Base-by-base conservation (phyloP, 148 eudicot species). In the Drosera capensis region DNA sequence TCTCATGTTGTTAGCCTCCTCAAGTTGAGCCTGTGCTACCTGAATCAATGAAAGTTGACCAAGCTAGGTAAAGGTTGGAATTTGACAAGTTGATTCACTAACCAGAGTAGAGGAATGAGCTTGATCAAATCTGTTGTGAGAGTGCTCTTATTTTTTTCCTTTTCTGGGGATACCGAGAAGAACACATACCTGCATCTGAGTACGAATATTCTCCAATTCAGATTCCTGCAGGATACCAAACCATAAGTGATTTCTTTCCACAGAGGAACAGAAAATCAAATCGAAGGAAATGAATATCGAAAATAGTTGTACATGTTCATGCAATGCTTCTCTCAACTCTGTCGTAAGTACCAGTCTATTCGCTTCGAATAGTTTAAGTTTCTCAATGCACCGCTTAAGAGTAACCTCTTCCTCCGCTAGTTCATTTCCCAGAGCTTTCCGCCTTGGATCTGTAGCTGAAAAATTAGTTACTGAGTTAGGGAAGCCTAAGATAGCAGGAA, bases 181-280 rank as follows among this genome's bases (percentile, higher is more conserved):
- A 51, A 46, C 8, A 45, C 42, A 50, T 40, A 88, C 96, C 96
- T 88, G 94, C 61, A 80, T 73, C 55, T 83, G 94, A 0, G 82
- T 88, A 52, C 77, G 92, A 62, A 80, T 60, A 73, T 65, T 80
- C 78, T 83, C 97, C 67, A 88, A 63, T 57, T 83, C 92, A 7
- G 97, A 80, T 65, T 80, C 97, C 94, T 88, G 92, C 43, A 29
- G n/a, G 18, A 29, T 21, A 21, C 11, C 21, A n/a, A 20, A 41
- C 11, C 8, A 41, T 5, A 4, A 4, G 7, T 17, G 45, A 1
- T 17, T 17, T 6, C 14, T 20, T 11, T 9, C 8, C 1, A 17
- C 2, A 41, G 9, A 17, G 22, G 20, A 18, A 41, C 2, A 9
- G 7, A 7, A 40, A n/a, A 11, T 16, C 5, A 4, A 40, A 4